Percentiles rank a stretch among this genome's conserved stretches.
These are phyloP conservation scores for Celoporthe dispersa DNA, from an alignment of 2,329 filamentous ascomycete species.

Conservation along the genomic window DNA sequence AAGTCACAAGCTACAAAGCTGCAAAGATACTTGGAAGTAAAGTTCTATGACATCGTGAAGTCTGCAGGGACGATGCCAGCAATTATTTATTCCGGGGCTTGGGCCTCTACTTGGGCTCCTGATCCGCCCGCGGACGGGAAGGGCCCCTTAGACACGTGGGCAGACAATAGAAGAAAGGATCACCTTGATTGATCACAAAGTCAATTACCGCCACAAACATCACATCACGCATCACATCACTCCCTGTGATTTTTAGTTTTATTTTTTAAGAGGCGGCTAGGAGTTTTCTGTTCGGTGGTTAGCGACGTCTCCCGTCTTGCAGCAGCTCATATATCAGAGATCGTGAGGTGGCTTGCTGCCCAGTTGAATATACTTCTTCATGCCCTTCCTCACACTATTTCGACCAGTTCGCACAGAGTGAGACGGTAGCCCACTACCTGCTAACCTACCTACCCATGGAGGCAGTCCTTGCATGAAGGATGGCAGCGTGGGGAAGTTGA, in stretches of 20 bases:
- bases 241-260: no score
- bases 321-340: neutral
- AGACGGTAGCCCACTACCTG: neutral
- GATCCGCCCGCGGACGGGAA: neutral
- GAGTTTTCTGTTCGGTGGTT: neutral
- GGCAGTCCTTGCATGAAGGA: neutral
- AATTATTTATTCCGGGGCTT: neutral
- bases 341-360: neutral
- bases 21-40: neutral
- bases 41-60: neutral
- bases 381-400: neutral
- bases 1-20: neutral
- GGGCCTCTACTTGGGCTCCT: neutral
- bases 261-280: neutral
- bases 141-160: neutral
- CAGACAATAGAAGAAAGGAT: neutral
- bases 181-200: neutral
- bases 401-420: neutral
- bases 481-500: neutral
- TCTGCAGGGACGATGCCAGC: neutral
- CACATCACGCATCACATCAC: neutral
- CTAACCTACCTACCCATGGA: neutral
- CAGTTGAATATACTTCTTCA: neutral
- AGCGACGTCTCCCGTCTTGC: neutral
- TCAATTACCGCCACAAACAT: neutral